Conservation (phyloP, 2,329 filamentous ascomycete genomes). For the Macrophomina pseudophaseolina region DNA sequence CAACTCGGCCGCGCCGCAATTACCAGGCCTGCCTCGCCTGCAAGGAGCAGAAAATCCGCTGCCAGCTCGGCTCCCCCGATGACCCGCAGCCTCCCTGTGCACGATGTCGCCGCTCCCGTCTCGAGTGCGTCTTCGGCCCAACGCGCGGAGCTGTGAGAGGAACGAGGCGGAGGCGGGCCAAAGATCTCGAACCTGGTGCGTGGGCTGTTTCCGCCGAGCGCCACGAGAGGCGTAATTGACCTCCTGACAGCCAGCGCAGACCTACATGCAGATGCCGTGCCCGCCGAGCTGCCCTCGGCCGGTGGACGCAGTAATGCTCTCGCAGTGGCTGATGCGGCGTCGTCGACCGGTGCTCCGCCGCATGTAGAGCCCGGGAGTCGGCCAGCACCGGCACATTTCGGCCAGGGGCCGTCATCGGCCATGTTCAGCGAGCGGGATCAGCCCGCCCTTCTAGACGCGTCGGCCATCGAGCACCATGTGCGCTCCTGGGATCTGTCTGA, state of each 20-base stretch:
- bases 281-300: neutral
- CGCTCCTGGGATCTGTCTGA: neutral
- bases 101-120: neutral
- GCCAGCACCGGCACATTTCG: neutral
- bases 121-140: constrained; percentile 13
- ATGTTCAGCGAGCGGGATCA: neutral
- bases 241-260: no score
- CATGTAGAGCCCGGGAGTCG: neutral
- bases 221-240: neutral
- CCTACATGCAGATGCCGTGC: neutral
- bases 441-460: neutral
- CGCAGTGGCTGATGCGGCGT: neutral
- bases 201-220: neutral
- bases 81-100: constrained; percentile 16
- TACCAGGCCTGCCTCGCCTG: constrained; percentile 17
- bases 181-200: neutral
- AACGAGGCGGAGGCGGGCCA: neutral
- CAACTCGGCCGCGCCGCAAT: neutral
- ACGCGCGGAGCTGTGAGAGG: neutral
- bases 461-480: neutral
- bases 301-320: neutral
- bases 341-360: neutral
- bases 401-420: neutral
- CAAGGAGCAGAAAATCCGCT: constrained; percentile 18
- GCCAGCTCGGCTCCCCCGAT: constrained; percentile 14